These are phyloP conservation scores for Starmerella apis DNA, from an alignment of 805 yeast genomes.

Conservation along the genomic window DNA sequence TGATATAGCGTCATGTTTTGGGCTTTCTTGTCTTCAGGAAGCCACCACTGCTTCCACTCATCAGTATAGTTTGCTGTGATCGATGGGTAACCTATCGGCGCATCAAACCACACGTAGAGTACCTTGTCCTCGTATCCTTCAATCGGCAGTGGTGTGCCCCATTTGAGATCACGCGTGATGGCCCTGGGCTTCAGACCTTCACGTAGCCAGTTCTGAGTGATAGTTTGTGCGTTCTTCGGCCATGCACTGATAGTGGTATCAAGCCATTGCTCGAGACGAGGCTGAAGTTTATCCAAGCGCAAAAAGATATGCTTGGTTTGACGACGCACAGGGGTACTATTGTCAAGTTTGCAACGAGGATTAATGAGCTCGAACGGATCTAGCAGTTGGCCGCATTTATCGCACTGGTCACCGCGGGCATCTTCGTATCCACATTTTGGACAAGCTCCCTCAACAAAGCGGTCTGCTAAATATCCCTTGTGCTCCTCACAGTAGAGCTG, in stretches of 20 bases:
- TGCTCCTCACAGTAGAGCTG: conserved; percentile 89
- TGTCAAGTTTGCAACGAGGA: conserved; percentile 92
- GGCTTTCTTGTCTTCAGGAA: conserved; percentile 42
- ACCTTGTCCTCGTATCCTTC: conserved; percentile 81
- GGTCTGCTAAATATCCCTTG: conserved; percentile 84
- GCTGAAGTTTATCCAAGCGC: conserved; percentile 73
- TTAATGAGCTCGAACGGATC: conserved; percentile 88
- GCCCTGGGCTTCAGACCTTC: conserved; percentile 91
- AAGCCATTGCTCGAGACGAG: conserved; percentile 62
- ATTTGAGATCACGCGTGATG: conserved; percentile 89
- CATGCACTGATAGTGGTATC: conserved; percentile 68
- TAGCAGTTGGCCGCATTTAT: conserved; percentile 79
- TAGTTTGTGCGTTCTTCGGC: conserved; percentile 84
- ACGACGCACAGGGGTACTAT: conserved; percentile 66
- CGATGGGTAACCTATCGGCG: conserved; percentile 91
- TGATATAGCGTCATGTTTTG: conserved; percentile 80
- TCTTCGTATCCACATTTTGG: conserved; percentile 91
- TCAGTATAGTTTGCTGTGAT: conserved; percentile 86
- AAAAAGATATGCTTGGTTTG: conserved; percentile 80
- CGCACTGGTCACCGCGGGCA: conserved; percentile 99
- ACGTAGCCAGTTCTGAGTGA: conserved; percentile 86
- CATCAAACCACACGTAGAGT: conserved; percentile 97
- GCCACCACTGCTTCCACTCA: conserved; percentile 91
- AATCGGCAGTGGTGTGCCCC: conserved; percentile 98
- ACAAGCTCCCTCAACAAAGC: conserved; percentile 95